Base-by-base conservation (phyloP, 2,329 filamentous ascomycete genomes). In the Aspergillus sp. region DNA sequence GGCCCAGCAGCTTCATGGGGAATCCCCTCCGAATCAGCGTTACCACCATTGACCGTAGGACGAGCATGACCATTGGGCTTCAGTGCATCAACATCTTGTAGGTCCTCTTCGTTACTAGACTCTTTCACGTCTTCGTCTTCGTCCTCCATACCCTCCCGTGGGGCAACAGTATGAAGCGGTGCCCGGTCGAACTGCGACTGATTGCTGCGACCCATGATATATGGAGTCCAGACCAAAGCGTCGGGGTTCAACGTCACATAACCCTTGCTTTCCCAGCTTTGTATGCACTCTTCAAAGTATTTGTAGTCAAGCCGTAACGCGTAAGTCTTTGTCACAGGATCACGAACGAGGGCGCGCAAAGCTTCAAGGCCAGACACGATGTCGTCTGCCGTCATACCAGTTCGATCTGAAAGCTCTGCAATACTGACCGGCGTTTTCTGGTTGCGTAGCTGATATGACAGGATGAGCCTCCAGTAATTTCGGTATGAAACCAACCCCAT, bases 401-500 rank as follows among this genome's bases (percentile, higher is more conserved):
- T 97, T 54, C 91, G 87, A 59, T 93, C 87, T 0, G 93, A 96
- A 57, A 76, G 64, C 34, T 76, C 75, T 6, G 76, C 73, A 44
- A 86, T 82, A 48, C 81, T 78, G 65, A 84, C 58, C 13, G 82
- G 78, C 1, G 73, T 71, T 54, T 81, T 84, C 57, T 83, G 81
- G 44, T 87, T 74, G 34, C 92, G 77, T 5, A 99, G 80, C 61
- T 96, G 90, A 57, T 89, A 88, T 67, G 92, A 97, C 49, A 99
- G 77, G 2, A 96, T 81, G 9, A 96, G 78, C 17, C 94, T 87
- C 94, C 94, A 99, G 71, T 99, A 99, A 64, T 96, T 97, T 42
- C 94, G 86, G 69, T 99, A 99, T 2, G 93, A 97, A 3, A 97
- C 93, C 36, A 99, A 75, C 3, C 94, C 94, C 91, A 99, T 97